Evolutionary conservation across 345 rosid genomes (phyloP), one percentile per base, ranked within the genome.

Genomic region (Hibiscus syriacus): DNA sequence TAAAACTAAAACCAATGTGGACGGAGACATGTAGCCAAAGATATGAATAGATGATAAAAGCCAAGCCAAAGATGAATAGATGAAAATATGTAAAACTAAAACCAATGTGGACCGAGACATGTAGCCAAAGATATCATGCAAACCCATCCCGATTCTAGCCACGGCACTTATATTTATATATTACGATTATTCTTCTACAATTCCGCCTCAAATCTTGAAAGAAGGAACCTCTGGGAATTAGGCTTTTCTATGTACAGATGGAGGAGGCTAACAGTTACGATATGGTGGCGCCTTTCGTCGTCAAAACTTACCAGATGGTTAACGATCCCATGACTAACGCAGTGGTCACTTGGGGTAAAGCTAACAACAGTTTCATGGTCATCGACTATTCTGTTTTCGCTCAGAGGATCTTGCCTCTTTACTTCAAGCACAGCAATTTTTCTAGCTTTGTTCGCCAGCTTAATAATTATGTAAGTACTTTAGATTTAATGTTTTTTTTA

Each of bases 361-460:
- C 81, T 55, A 80, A 81, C n/a, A 94, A 88, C 77, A 94, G 97
- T 79, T 94, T 94, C 87, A 78, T 92, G 72, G 98, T 94, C 52
- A 69, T 83, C 75, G 90, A 94, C 53, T 92, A 92, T 57, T 82
- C 86, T 43, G 98, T 85, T 69, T 88, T 94, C 82, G 85, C 97
- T 6, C 88, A 81, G 61, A 74, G 86, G 36, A 79, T 94, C 65
- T 80, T 94, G 46, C 99, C 98, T 14, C 82, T 84, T 29, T 92
- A 86, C 58, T 94, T 94, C 90, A 94, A 94, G 81, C 99, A 94
- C 86, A 89, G 81, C 80, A 94, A 94, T 66, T 94, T 91, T 80
- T 91, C 97, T 70, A 94, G 99, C 83, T 94, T 94, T 72, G 86
- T 94, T 74, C 90, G 99, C 4, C 99, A 94, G 70, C 85, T 94